Conservation (phyloP, 768 basidiomycete genomes). For the Auriscalpium orientale region DNA sequence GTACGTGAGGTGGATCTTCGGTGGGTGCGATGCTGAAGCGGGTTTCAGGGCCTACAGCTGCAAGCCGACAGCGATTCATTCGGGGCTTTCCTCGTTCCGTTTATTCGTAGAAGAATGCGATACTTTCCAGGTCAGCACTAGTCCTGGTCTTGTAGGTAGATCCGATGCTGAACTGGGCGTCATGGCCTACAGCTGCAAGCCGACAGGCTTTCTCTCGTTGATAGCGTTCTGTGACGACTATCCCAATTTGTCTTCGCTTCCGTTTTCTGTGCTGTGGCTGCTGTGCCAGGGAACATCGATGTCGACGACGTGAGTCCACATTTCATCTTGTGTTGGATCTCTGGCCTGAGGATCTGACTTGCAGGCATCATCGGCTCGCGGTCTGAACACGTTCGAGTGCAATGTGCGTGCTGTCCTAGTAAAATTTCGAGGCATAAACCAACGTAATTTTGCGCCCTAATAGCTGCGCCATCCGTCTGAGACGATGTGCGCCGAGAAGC, state of each 20-base stretch:
- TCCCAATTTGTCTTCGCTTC: slow-evolving; percentile 49
- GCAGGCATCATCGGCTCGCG: slow-evolving; percentile 18
- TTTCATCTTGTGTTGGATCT: background rate
- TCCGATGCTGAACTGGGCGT: background rate
- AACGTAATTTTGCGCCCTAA: background rate
- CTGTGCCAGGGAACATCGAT: slow-evolving; percentile 20
- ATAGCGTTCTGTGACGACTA: slow-evolving; percentile 61
- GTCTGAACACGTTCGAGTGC: no score
- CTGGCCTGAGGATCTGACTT: slow-evolving; percentile 6
- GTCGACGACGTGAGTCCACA: slow-evolving; percentile 1
- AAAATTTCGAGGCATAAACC: no score
- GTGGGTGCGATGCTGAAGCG: no score
- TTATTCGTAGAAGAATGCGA: slow-evolving; percentile 70
- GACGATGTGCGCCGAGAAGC: no score
- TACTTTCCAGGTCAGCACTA: slow-evolving; percentile 52
- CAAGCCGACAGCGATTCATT: slow-evolving; percentile 55
- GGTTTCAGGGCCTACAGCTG: slow-evolving; percentile 57
- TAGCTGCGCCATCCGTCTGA: no score
- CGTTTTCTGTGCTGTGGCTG: slow-evolving; percentile 52
- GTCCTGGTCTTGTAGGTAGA: background rate
- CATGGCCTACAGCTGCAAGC: slow-evolving; percentile 67
- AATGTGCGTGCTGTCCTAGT: background rate
- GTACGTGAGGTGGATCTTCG: no score
- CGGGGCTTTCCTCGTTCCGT: slow-evolving; percentile 55
- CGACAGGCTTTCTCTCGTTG: no score